Percentiles rank a stretch among this genome's conserved stretches.
Evolutionary conservation across 139 green algal species (phyloP).

Genomic region (Diplosphaera chodatii): DNA sequence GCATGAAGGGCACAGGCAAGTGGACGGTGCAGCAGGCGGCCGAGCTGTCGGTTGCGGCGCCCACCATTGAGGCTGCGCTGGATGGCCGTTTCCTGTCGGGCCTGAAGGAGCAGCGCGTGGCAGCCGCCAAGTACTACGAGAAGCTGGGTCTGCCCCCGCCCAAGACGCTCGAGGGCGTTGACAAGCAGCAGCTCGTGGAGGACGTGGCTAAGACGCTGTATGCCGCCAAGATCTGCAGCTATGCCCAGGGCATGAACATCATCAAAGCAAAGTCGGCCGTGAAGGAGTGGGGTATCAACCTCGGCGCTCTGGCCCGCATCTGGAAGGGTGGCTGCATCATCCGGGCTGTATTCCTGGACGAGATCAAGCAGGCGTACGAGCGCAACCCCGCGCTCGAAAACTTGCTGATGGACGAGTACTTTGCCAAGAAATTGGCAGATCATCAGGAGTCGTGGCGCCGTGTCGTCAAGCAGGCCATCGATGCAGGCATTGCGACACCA

Average conservation of each 20-base stretch:
- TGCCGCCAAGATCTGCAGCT: slow-evolving; percentile 90
- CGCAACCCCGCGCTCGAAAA: slow-evolving; percentile 72
- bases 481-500: slow-evolving; percentile 58
- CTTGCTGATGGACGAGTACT: slow-evolving; percentile 85
- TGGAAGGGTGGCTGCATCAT: slow-evolving; percentile 99
- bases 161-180: slow-evolving; percentile 54
- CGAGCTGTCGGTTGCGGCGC: slow-evolving; percentile 86
- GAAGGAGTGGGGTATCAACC: slow-evolving; percentile 85
- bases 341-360: slow-evolving; percentile 90
- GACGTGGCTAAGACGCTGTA: slow-evolving; percentile 85
- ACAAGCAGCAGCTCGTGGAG: slow-evolving; percentile 84
- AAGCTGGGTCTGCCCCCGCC: slow-evolving; percentile 23
- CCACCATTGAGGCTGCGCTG: slow-evolving; percentile 91
- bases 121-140: slow-evolving; percentile 59
- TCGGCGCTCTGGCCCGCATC: slow-evolving; percentile 88
- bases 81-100: slow-evolving; percentile 86
- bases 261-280: slow-evolving; percentile 92
- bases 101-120: slow-evolving; percentile 88
- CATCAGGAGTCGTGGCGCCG: slow-evolving; percentile 76
- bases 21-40: slow-evolving; percentile 99
- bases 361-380: slow-evolving; percentile 91
- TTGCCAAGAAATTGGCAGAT: slow-evolving; percentile 73
- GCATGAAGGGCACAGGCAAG: slow-evolving; percentile 97
- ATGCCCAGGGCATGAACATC: slow-evolving; percentile 98
- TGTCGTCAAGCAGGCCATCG: slow-evolving; percentile 52